Evolutionary conservation across 345 rosid species (phyloP), one percentile per base, ranked within the genome.

Genomic region (Streptanthus diversifolius): DNA sequence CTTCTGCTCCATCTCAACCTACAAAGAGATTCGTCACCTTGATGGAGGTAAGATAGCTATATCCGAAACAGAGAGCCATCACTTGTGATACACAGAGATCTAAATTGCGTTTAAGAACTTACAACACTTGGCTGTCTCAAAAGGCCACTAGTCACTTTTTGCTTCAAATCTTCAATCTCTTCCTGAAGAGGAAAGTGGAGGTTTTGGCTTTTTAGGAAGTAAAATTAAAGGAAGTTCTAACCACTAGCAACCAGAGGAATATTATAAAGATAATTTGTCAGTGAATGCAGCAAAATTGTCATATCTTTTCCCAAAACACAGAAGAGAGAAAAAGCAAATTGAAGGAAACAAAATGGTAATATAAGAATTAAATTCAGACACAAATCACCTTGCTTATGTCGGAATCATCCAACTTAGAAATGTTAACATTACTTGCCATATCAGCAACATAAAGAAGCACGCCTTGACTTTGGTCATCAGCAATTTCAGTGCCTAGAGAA

Each of bases 61-160:
- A 10, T 24, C 18, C n/a, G 7, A 72, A 9, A 39, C 54, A 72
- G 17, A 40, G n/a, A 48, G 12, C 24, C 33, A 49, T 12, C 18
- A 37, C 9, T 47, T 45, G 43, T 47, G 49, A 64, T 64, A 52
- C 15, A 56, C 35, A 47, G 8, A 55, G 10, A 12, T 8, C 13
- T 65, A 36, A 33, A 65, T 15, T 65, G 2, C 7, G 1, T 25
- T 29, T 33, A 24, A 18, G 0, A 62, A 44, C 80, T 76, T 76
- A 77, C 80, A 47, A 77, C 72, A 21, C 76, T 70, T 63, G 80
- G 76, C 39, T 64, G 80, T 64, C 68, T 70, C 32, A 77, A 18
- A 39, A 63, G 56, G 17, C 76, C 76, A 48, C n/a, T 71, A 32
- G 44, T 29, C 54, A 77, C 76, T 32, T 70, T 77, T 39, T 76